These are phyloP conservation scores for Chlorella sp. DNA, from an alignment of 139 green algal genomes.

Conservation along the genomic window DNA sequence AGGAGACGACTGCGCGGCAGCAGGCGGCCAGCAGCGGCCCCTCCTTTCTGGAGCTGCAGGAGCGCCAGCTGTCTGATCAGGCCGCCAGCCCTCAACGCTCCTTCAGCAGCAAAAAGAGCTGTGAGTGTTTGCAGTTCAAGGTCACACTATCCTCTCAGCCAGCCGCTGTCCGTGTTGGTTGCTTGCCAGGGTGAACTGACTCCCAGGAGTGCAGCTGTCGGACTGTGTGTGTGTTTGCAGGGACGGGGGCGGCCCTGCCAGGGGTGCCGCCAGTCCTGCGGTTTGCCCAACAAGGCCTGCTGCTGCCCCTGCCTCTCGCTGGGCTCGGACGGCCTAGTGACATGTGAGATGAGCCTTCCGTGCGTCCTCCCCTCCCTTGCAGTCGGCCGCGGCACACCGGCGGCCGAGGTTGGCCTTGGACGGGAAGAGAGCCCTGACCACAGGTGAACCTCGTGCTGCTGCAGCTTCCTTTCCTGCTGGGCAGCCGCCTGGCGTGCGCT, in stretches of 20 bases:
- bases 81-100: neutral
- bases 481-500: no score
- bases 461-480: no score
- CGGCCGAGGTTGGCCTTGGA: neutral
- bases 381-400: conserved; percentile 6
- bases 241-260: no score
- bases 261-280: no score
- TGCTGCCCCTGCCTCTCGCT: no score
- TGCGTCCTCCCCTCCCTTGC: neutral
- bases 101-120: conserved; percentile 20
- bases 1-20: neutral
- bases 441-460: neutral
- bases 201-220: no score
- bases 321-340: no score
- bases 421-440: conserved; percentile 17
- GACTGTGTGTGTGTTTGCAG: no score
- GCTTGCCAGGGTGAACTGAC: no score
- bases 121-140: neutral
- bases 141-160: neutral
- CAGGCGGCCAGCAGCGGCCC: neutral
- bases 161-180: neutral
- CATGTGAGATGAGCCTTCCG: no score
- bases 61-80: conserved; percentile 1
- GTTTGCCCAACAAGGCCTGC: no score
- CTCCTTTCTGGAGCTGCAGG: conserved; percentile 16